Evolutionary conservation across 1,139 yeast genomes (phyloP).

Genomic region (Torulaspora globosa): DNA sequence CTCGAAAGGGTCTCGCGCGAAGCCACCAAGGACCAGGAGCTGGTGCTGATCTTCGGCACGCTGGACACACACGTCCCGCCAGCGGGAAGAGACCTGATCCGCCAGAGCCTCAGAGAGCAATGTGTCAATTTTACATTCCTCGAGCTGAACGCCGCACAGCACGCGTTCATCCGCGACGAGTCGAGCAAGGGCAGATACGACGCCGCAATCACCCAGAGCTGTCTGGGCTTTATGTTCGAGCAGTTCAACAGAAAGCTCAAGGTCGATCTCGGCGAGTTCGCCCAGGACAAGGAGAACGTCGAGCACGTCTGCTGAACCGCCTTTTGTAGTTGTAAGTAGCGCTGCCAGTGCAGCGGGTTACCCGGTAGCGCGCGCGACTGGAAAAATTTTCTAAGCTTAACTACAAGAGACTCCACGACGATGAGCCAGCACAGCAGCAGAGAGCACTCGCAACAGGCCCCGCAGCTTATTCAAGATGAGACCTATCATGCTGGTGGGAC

Average conservation of each 20-base stretch:
- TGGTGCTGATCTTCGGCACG: constrained; percentile 70
- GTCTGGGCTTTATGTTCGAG: constrained; percentile 65
- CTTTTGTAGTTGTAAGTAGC: background rate
- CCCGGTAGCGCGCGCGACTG: background rate
- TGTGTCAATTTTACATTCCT: constrained; percentile 63
- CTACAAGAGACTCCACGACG: background rate
- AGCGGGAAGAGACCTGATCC: constrained; percentile 68
- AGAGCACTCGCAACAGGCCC: no score
- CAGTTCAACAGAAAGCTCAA: constrained; percentile 65
- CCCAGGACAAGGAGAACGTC: constrained; percentile 46
- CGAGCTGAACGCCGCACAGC: constrained; percentile 77
- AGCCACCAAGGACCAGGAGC: constrained; percentile 48
- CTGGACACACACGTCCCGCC: constrained; percentile 78
- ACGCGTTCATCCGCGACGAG: constrained; percentile 79
- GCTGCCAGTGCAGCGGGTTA: background rate
- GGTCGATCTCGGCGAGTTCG: constrained; percentile 62
- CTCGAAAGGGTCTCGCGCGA: constrained; percentile 50
- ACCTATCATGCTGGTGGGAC: constrained; percentile 63
- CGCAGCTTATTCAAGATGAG: constrained; percentile 44
- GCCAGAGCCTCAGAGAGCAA: constrained; percentile 56
- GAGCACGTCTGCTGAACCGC: constrained; percentile 59
- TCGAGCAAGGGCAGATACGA: constrained; percentile 74
- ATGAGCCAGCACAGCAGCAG: background rate
- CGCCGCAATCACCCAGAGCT: constrained; percentile 65
- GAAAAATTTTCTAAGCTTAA: constrained; percentile 7